A percentile compares a stretch with the other conserved stretches of the same genome.
phyloP scores from a whole-genome alignment of 805 yeast genomes.

The Wickerhamiella vanderwaltii region DNA sequence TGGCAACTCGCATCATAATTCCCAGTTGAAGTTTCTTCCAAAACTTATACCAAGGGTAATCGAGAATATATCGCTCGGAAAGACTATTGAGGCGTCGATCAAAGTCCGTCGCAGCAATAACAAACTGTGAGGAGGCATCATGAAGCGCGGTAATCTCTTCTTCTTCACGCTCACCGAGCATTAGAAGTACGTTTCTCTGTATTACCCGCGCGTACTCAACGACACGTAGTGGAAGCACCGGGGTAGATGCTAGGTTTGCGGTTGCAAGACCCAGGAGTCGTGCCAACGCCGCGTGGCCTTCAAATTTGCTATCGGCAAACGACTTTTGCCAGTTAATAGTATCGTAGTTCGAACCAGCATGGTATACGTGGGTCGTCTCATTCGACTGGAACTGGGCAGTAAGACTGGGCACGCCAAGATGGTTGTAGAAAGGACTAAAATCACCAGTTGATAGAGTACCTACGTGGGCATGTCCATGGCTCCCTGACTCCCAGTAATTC shows the following conservation, averaged over 20 bases:
- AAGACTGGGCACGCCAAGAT: conserved; percentile 32
- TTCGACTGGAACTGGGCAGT: conserved; percentile 43
- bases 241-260: conserved; percentile 38
- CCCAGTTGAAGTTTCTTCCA: conserved; percentile 22
- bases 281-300: conserved; percentile 43
- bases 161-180: conserved; percentile 24
- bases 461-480: conserved; percentile 27
- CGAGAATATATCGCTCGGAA: conserved; percentile 42
- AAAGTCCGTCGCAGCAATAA: conserved; percentile 29
- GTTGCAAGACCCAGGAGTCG: conserved; percentile 44
- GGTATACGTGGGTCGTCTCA: conserved; percentile 35
- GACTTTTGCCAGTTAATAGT: conserved; percentile 43
- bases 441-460: conserved; percentile 57
- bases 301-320: conserved; percentile 44
- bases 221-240: conserved; percentile 36
- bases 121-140: conserved; percentile 20
- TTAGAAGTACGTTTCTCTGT: conserved; percentile 28
- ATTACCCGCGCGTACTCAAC: conserved; percentile 33
- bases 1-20: conserved; percentile 25
- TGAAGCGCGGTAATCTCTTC: conserved; percentile 16
- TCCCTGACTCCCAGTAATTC: conserved; percentile 8
- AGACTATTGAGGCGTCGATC: conserved; percentile 40
- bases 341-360: conserved; percentile 52
- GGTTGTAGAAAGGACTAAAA: conserved; percentile 35
- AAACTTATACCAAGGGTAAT: conserved; percentile 64